A percentile compares a stretch with the other conserved stretches of the same genome.
Evolutionary conservation across 2,329 filamentous ascomycete species (phyloP).

Genomic region (Mycosphaerella arachidis): DNA sequence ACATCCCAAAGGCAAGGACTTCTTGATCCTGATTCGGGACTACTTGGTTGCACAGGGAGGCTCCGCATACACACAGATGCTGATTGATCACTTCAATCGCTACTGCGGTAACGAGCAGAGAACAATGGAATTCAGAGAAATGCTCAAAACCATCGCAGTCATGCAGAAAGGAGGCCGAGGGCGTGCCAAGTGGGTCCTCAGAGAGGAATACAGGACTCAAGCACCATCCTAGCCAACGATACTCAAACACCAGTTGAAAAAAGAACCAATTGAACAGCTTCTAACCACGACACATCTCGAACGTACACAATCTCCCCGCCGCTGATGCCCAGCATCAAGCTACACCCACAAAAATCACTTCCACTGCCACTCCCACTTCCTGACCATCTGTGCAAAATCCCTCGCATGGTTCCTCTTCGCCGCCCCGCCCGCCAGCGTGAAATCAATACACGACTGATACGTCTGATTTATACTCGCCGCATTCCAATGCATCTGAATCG

Average conservation of each 20-base stretch:
- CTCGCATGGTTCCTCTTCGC: slow-evolving; percentile 14
- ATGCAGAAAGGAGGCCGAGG: slow-evolving; percentile 54
- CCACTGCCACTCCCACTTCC: too few relatives aligned
- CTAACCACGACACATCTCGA: too few relatives aligned
- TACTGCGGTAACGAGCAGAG: slow-evolving; percentile 66
- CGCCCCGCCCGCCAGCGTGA: slow-evolving; percentile 39
- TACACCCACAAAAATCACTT: too few relatives aligned
- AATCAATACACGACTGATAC: slow-evolving; percentile 61
- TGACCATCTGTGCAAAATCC: neutral
- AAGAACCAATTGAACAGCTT: too few relatives aligned
- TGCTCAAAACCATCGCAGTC: slow-evolving; percentile 70
- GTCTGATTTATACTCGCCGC: slow-evolving; percentile 54
- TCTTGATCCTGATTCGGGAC: slow-evolving; percentile 59
- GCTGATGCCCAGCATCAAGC: too few relatives aligned
- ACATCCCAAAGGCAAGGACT: slow-evolving; percentile 39
- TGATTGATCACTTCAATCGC: slow-evolving; percentile 85
- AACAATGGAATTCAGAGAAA: slow-evolving; percentile 75
- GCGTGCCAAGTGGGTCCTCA: slow-evolving; percentile 56
- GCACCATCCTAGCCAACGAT: neutral
- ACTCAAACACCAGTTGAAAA: neutral
- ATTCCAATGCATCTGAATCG: slow-evolving; percentile 61
- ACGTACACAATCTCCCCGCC: too few relatives aligned
- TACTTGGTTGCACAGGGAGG: slow-evolving; percentile 77
- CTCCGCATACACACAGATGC: slow-evolving; percentile 72
- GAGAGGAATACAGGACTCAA: slow-evolving; percentile 47